Conservation (phyloP, 164 flowering plant genomes). For the Annona cherimola region DNA sequence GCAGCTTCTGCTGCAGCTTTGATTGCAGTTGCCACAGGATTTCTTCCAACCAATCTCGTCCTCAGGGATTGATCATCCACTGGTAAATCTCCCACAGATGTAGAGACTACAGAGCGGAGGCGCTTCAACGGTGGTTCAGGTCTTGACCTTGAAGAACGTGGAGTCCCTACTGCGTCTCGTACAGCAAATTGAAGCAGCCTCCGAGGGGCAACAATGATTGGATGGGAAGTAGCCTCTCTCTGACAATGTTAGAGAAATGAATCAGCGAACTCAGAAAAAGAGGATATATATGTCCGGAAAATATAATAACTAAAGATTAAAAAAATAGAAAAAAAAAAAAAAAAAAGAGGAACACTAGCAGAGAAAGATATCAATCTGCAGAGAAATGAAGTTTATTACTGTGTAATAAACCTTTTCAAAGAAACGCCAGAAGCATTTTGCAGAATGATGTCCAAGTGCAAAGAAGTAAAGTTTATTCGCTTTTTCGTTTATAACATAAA, state of each 20-base stretch:
- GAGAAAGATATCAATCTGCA: no score
- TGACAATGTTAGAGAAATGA: slow-evolving; percentile 22
- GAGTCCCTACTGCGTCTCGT: slow-evolving; percentile 75
- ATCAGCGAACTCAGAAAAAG: slow-evolving; percentile 3
- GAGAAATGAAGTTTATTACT: no score
- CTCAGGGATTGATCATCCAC: slow-evolving; percentile 36
- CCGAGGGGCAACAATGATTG: slow-evolving; percentile 49
- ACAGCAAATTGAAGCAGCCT: slow-evolving; percentile 94
- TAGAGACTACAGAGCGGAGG: slow-evolving; percentile 79
- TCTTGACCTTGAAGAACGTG: slow-evolving; percentile 33
- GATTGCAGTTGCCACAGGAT: slow-evolving; percentile 56
- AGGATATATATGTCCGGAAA: neutral
- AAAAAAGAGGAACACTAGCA: no score
- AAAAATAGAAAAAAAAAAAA: neutral
- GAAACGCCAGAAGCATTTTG: neutral
- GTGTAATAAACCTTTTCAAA: no score
- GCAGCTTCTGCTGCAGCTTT: slow-evolving; percentile 93
- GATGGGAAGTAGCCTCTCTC: slow-evolving; percentile 44
- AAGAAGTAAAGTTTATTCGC: neutral
- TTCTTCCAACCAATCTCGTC: slow-evolving; percentile 43
- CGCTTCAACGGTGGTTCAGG: slow-evolving; percentile 57
- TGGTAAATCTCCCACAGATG: slow-evolving; percentile 36
- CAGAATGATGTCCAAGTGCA: neutral
- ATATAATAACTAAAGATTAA: neutral
- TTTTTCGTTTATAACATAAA: no score